Evolutionary conservation across 78 protist genomes (phyloP).

Genomic region (Speleostelium caveatum): DNA sequence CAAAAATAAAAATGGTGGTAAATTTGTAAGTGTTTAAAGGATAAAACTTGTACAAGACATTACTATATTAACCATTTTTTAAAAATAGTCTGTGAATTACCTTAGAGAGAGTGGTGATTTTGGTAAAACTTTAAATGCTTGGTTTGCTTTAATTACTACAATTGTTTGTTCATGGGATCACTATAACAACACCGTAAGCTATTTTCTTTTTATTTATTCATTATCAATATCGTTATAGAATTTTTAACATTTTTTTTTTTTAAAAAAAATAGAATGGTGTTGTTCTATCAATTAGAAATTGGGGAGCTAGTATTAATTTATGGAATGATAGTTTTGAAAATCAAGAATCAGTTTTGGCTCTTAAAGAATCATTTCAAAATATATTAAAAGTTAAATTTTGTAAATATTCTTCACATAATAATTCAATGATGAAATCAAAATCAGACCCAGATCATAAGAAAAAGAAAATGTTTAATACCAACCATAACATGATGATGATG

Average conservation of each 20-base stretch:
- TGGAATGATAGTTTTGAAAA: constrained; percentile 58
- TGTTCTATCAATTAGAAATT: constrained; percentile 70
- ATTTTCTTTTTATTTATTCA: background rate
- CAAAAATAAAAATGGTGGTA: constrained; percentile 76
- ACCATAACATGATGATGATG: too few species aligned
- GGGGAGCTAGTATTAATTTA: constrained; percentile 67
- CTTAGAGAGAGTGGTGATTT: constrained; percentile 58
- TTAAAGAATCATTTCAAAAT: constrained; percentile 47
- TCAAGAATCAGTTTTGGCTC: constrained; percentile 23
- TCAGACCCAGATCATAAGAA: background rate
- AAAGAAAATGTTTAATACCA: too few species aligned
- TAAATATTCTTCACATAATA: constrained; percentile 44
- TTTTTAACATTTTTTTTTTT: too few species aligned
- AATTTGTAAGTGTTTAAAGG: constrained; percentile 31
- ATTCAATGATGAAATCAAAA: background rate
- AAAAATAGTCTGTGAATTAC: constrained; percentile 52
- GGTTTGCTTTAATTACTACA: constrained; percentile 67
- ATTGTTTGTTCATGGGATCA: constrained; percentile 64
- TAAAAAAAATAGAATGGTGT: constrained; percentile 43
- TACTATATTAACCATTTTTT: background rate
- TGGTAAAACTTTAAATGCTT: constrained; percentile 33
- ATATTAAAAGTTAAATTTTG: constrained; percentile 30
- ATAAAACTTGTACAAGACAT: background rate
- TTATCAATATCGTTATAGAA: background rate
- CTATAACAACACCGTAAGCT: constrained; percentile 53